Conservation (phyloP, 768 basidiomycete genomes). For the Suillus hirtellus region DNA sequence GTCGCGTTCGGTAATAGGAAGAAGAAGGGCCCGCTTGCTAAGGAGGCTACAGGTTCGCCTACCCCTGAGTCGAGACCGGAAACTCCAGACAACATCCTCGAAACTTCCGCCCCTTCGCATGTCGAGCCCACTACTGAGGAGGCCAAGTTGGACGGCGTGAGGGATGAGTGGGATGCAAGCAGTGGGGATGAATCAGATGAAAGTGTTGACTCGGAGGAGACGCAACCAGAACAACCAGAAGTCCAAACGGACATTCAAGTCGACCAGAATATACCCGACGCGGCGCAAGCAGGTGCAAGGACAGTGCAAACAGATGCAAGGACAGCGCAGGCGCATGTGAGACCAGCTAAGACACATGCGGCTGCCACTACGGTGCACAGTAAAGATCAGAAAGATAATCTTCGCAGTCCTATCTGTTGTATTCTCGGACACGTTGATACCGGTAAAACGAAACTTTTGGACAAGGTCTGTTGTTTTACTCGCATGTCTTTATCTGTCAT, state of each 20-base stretch:
- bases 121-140: slow-evolving; percentile 41
- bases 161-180: slow-evolving; percentile 57
- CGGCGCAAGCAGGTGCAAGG: background rate
- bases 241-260: background rate
- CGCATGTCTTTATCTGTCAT: slow-evolving; percentile 10
- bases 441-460: slow-evolving; percentile 96
- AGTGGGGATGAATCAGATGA: slow-evolving; percentile 50
- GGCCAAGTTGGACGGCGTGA: slow-evolving; percentile 33
- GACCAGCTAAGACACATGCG: slow-evolving; percentile 71
- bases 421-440: slow-evolving; percentile 99
- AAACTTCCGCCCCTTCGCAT: slow-evolving; percentile 25
- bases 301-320: background rate
- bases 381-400: slow-evolving; percentile 89
- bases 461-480: slow-evolving; percentile 64
- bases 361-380: slow-evolving; percentile 82
- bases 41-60: slow-evolving; percentile 47
- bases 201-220: slow-evolving; percentile 31
- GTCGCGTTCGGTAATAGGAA: slow-evolving; percentile 83
- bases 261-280: background rate
- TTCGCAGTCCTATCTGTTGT: slow-evolving; percentile 97
- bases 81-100: slow-evolving; percentile 32
- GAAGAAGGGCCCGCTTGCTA: slow-evolving; percentile 61
- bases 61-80: slow-evolving; percentile 55
- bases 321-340: background rate
- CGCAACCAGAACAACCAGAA: background rate